phyloP scores from a whole-genome alignment of 2,329 filamentous ascomycete genomes.

The Penicillium sclerotiorum region DNA sequence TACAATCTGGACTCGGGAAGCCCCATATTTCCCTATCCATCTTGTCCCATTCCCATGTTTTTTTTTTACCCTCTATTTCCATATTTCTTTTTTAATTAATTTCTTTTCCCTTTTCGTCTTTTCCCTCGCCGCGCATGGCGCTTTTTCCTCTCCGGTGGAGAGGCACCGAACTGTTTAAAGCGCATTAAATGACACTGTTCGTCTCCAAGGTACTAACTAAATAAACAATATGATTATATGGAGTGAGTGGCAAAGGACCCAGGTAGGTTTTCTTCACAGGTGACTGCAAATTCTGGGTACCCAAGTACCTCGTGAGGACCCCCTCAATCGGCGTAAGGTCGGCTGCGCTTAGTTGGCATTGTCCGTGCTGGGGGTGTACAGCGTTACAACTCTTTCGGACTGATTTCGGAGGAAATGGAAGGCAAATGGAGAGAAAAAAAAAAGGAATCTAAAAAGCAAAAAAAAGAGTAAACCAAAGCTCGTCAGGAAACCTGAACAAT shows the following conservation, averaged over 20 bases:
- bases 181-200: no score
- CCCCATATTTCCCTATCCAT: slow-evolving; percentile 17
- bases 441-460: not conserved
- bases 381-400: slow-evolving; percentile 12
- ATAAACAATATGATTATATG: no score
- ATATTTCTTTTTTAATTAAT: not conserved
- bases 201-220: no score
- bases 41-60: slow-evolving; percentile 1
- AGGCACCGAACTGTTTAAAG: no score
- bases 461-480: not conserved
- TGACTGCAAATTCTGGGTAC: no score
- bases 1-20: slow-evolving; percentile 19
- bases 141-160: slow-evolving; percentile 4
- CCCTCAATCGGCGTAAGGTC: slow-evolving; percentile 10
- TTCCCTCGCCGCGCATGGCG: slow-evolving; percentile 6
- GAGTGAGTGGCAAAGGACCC: no score
- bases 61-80: not conserved
- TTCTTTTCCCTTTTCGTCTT: no score
- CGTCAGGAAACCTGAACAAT: not conserved
- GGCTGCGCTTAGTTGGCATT: slow-evolving; percentile 14
- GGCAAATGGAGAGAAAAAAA: not conserved
- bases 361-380: slow-evolving; percentile 12
- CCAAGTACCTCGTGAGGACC: no score
- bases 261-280: no score
- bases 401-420: slow-evolving; percentile 7